Evolutionary conservation across 306 rosid genomes (phyloP).

Genomic region (Cercis canadensis): DNA sequence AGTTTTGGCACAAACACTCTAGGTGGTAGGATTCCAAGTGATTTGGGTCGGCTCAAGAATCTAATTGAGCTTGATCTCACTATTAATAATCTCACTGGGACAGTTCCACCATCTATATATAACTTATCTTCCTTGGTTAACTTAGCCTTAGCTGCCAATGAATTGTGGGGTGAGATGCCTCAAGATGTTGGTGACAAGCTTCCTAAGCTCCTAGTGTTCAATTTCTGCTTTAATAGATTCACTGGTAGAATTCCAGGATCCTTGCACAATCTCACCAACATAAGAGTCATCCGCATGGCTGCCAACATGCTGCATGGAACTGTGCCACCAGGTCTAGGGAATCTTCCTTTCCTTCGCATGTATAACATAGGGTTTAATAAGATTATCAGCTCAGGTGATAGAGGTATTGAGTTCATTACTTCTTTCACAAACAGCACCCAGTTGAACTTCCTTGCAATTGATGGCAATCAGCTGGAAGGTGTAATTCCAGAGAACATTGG

Average conservation of each 20-base stretch:
- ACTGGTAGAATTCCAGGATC: slow-evolving; percentile 76
- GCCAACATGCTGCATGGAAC: slow-evolving; percentile 62
- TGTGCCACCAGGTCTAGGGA: slow-evolving; percentile 79
- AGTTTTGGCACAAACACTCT: slow-evolving; percentile 66
- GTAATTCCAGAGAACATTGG: slow-evolving; percentile 71
- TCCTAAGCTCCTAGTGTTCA: slow-evolving; percentile 64
- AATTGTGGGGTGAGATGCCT: slow-evolving; percentile 76
- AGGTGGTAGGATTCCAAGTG: slow-evolving; percentile 58
- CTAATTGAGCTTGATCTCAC: slow-evolving; percentile 62
- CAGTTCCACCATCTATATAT: slow-evolving; percentile 53
- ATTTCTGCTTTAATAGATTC: slow-evolving; percentile 62
- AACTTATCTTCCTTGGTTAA: slow-evolving; percentile 62
- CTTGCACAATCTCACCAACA: slow-evolving; percentile 69
- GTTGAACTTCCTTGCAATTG: slow-evolving; percentile 57
- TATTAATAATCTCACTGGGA: slow-evolving; percentile 62
- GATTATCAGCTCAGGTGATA: slow-evolving; percentile 50
- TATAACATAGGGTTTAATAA: slow-evolving; percentile 68
- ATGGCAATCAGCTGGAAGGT: slow-evolving; percentile 64
- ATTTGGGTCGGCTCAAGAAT: slow-evolving; percentile 52
- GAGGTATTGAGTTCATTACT: slow-evolving; percentile 60
- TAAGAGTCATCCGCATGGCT: slow-evolving; percentile 55
- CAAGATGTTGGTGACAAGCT: slow-evolving; percentile 54
- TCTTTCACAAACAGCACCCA: slow-evolving; percentile 65
- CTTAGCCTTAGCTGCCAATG: slow-evolving; percentile 63
- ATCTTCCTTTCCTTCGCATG: slow-evolving; percentile 60